A percentile compares a stretch with the other conserved stretches of the same genome.
phyloP scores from a whole-genome alignment of 139 green algal species.

The Chlamydomonas sphaeroides region DNA sequence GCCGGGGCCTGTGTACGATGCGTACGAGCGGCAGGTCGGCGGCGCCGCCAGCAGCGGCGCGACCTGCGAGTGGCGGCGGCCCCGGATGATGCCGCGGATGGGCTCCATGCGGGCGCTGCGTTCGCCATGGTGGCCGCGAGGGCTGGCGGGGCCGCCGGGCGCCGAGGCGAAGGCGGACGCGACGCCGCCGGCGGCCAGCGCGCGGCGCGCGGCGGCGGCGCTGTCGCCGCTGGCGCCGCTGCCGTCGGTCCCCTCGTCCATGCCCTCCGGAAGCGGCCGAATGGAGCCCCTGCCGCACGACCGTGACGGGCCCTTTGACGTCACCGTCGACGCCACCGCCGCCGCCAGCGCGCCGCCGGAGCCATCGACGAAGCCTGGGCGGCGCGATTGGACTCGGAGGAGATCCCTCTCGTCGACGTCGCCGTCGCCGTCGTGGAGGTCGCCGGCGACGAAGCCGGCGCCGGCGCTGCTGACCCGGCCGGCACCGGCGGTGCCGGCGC shows the following conservation, averaged over 20 bases:
- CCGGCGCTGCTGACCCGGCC: background rate
- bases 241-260: too few species aligned
- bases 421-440: too few species aligned
- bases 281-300: too few species aligned
- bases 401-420: background rate
- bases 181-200: too few species aligned
- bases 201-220: too few species aligned
- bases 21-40: background rate
- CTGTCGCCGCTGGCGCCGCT: too few species aligned
- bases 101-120: background rate
- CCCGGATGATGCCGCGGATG: background rate
- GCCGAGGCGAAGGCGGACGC: too few species aligned
- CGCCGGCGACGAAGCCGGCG: too few species aligned
- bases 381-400: slow-evolving; percentile 5
- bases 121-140: background rate
- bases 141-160: background rate
- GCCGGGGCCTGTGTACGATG: background rate
- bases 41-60: background rate
- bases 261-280: too few species aligned
- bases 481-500: background rate
- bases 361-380: slow-evolving; percentile 5
- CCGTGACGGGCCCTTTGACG: too few species aligned
- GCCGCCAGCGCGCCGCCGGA: slow-evolving; percentile 9
- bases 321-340: background rate
- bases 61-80: background rate